Evolutionary conservation across 2,329 filamentous ascomycete species (phyloP), one percentile per base, ranked within the genome.

Genomic region (Phoma sp.): DNA sequence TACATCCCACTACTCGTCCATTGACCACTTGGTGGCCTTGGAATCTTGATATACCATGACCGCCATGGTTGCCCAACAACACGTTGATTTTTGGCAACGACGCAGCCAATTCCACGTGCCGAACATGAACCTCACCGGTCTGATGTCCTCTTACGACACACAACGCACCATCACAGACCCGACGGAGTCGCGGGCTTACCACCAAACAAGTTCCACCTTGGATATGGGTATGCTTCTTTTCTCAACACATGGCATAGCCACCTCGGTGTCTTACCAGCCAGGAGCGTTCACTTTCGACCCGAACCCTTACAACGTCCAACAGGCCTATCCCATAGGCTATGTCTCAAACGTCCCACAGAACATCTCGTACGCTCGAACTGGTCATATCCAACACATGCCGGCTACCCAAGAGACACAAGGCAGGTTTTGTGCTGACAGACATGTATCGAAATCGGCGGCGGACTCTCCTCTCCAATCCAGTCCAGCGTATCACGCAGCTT

Each of bases 401-500:
- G 61, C 64, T 10, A 61, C 68, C 8, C 67, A 65, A 61, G 71
- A 72, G 55, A 55, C 62, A 56, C 74, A 63, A 25, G 64, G 62
- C 24, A 60, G 61, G 24, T 73, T 69, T 40, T 17, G 64, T 2
- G 36, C 62, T 13, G 62, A 69, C 25, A 56, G 61, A 33, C 68
- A 66, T 27, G 68, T 72, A 41, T 76, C 81, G 61, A 82, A 81
- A 59, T 64, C 71, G 1, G 80, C 81, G 55, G 72, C 71, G 21
- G 62, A 67, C 31, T 80, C 78, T 7, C 78, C 78, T 1, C 65
- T 78, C 12, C 74, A 77, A 21, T 71, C 77, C n/a, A 74, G 66
- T 40, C 73, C 75, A 33, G 60, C 76, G 3, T 75, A 77, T 64
- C 70, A 73, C 60, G 66, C 77, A 47, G 58, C 65, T 17, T 59